Evolutionary conservation across 2,329 filamentous ascomycete genomes (phyloP).

Genomic region (Aspergillus fumigatus): DNA sequence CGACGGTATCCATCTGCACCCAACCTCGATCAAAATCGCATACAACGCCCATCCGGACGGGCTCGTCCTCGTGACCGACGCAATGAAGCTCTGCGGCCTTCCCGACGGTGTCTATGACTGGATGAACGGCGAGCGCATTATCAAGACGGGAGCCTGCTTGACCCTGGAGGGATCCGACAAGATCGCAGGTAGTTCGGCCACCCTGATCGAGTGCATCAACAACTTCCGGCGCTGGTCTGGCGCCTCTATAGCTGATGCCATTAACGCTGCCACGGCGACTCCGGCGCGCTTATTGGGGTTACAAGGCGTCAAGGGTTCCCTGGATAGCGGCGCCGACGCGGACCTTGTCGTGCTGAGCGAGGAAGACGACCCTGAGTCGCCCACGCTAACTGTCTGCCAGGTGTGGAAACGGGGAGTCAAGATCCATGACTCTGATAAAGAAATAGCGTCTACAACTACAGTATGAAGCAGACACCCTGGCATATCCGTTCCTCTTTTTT

Average conservation of each 20-base stretch:
- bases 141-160: slow-evolving; percentile 62
- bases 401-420: slow-evolving; percentile 42
- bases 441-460: background rate
- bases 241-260: slow-evolving; percentile 35
- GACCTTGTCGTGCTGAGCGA: slow-evolving; percentile 40
- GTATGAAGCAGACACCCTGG: background rate
- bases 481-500: background rate
- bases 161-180: slow-evolving; percentile 73
- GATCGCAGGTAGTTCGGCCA: slow-evolving; percentile 64
- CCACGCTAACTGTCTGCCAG: slow-evolving; percentile 36
- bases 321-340: slow-evolving; percentile 39
- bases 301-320: slow-evolving; percentile 35
- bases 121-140: slow-evolving; percentile 66
- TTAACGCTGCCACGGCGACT: slow-evolving; percentile 38
- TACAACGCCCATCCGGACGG: slow-evolving; percentile 81
- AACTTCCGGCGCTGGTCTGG: slow-evolving; percentile 41
- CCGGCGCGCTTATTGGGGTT: slow-evolving; percentile 38
- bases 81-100: slow-evolving; percentile 80
- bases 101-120: slow-evolving; percentile 81
- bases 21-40: slow-evolving; percentile 82
- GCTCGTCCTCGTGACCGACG: slow-evolving; percentile 85
- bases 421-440: slow-evolving; percentile 35
- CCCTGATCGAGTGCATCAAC: slow-evolving; percentile 42
- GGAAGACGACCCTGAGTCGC: slow-evolving; percentile 23
- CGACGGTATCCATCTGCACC: slow-evolving; percentile 86